Percentiles rank a stretch among this genome's conserved stretches.
Conservation (phyloP, 768 basidiomycete species). For the Tubosaeta brunneosetosa region DNA sequence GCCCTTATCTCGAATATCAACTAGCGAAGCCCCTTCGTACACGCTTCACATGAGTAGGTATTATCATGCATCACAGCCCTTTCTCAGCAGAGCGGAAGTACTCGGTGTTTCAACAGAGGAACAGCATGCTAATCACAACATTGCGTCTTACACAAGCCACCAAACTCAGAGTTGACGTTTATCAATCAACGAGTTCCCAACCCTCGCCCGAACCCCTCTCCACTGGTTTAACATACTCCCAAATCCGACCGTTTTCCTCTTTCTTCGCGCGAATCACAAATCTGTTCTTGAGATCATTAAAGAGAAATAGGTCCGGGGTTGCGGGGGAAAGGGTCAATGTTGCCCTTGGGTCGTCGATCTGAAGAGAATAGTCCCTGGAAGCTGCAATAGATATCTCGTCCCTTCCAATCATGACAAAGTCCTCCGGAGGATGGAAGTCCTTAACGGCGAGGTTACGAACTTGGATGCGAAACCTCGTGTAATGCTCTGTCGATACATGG, state of each 20-base stretch:
- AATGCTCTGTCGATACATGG: slow-evolving; percentile 3
- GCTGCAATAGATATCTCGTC: not conserved
- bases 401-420: not conserved
- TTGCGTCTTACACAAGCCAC: no score
- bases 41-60: no score
- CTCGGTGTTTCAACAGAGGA: no score
- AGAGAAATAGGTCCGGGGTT: not conserved
- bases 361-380: not conserved
- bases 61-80: no score
- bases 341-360: not conserved
- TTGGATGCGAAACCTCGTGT: not conserved
- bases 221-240: not conserved
- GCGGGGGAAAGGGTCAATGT: not conserved
- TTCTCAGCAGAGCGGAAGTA: no score
- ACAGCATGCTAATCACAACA: no score
- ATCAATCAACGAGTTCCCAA: no score
- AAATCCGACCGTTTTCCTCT: not conserved
- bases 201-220: not conserved
- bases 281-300: not conserved
- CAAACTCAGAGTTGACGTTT: no score
- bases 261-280: not conserved
- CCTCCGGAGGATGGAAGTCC: not conserved
- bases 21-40: no score
- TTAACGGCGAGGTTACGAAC: not conserved
- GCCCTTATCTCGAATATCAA: no score